These are phyloP conservation scores for Aulographum hederae DNA, from an alignment of 2,329 filamentous ascomycete genomes.

Conservation along the genomic window DNA sequence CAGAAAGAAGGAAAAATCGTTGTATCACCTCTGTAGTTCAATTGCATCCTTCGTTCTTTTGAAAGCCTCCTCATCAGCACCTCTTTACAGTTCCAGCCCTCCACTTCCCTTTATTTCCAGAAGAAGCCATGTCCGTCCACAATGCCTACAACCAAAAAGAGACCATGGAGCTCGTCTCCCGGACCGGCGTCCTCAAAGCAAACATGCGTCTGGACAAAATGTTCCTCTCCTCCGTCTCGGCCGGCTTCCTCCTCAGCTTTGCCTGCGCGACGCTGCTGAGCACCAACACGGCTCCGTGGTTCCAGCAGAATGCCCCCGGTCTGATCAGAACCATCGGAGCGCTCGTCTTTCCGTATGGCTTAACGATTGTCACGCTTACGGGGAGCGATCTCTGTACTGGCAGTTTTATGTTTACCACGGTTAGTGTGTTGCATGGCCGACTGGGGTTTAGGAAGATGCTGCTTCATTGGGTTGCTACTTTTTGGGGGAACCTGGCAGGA, in stretches of 20 bases:
- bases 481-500: constrained; percentile 30
- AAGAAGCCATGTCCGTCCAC: too few relatives aligned
- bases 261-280: constrained; percentile 17
- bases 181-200: constrained; percentile 32
- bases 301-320: constrained; percentile 17
- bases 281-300: constrained; percentile 14
- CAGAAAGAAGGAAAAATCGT: too few relatives aligned
- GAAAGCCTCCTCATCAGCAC: too few relatives aligned
- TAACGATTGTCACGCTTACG: constrained; percentile 30
- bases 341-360: constrained; percentile 30
- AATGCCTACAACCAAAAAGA: constrained; percentile 28
- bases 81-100: too few relatives aligned
- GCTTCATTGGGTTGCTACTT: constrained; percentile 27
- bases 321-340: constrained; percentile 27
- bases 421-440: constrained; percentile 8
- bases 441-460: constrained; percentile 18
- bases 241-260: constrained; percentile 33
- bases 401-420: constrained; percentile 19
- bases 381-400: constrained; percentile 31
- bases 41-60: too few relatives aligned
- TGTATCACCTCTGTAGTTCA: too few relatives aligned
- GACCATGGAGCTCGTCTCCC: constrained; percentile 31
- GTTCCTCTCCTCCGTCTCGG: constrained; percentile 32
- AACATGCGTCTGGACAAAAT: constrained; percentile 34
- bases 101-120: too few relatives aligned